Evolutionary conservation across 2,329 filamentous ascomycete species (phyloP).

Genomic region (Lachnellula subtilissima): DNA sequence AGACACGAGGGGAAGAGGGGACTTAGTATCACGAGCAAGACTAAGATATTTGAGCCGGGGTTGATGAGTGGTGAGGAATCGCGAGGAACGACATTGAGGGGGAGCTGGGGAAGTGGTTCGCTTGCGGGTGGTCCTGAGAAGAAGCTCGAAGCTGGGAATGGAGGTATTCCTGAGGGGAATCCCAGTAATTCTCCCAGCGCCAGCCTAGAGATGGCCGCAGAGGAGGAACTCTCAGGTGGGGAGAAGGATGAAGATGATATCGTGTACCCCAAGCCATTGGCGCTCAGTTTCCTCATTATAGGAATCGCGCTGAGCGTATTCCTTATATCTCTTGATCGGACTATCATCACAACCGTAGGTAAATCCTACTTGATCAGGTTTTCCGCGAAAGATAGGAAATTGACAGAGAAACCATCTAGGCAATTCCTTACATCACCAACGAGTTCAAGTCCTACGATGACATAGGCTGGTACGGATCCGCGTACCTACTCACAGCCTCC

Average conservation of each 20-base stretch:
- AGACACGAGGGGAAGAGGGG: conserved; percentile 12
- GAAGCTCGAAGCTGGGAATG: no score
- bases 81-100: no score
- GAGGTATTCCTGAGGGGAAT: no score
- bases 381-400: neutral
- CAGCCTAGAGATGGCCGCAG: neutral
- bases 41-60: conserved; percentile 10
- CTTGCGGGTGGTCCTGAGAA: no score
- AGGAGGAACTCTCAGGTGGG: neutral
- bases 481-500: conserved; percentile 33
- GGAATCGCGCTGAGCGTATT: conserved; percentile 30
- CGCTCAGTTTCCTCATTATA: conserved; percentile 22
- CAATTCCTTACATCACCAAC: conserved; percentile 36
- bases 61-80: neutral
- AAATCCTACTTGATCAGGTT: neutral
- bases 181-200: no score
- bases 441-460: conserved; percentile 34
- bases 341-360: conserved; percentile 24
- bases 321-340: conserved; percentile 26
- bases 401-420: conserved; percentile 10
- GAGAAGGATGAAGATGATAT: conserved; percentile 1
- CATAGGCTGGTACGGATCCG: conserved; percentile 35
- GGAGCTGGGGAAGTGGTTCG: no score
- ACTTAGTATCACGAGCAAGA: conserved; percentile 7
- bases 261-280: conserved; percentile 23